phyloP scores from a whole-genome alignment of 441 rosid genomes.

The Manihot esculenta region DNA sequence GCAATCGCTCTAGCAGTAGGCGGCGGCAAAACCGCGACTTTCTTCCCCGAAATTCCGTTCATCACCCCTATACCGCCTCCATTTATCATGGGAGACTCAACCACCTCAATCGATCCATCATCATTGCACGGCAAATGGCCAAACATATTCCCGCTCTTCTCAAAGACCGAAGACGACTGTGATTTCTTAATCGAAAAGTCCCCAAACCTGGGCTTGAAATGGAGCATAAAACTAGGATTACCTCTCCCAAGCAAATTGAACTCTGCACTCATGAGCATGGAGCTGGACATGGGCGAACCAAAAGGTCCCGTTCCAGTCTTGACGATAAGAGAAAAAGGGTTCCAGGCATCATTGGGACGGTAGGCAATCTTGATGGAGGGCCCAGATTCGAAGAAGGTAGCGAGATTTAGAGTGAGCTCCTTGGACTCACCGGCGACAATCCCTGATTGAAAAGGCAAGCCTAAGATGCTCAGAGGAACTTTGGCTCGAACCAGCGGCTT shows the following conservation, averaged over 20 bases:
- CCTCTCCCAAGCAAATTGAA: slow-evolving; percentile 61
- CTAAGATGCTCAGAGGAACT: slow-evolving; percentile 66
- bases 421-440: slow-evolving; percentile 49
- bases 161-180: slow-evolving; percentile 50
- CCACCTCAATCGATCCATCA: slow-evolving; percentile 60
- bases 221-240: slow-evolving; percentile 82
- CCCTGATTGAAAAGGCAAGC: slow-evolving; percentile 82
- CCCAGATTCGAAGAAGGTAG: slow-evolving; percentile 78
- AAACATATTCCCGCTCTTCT: slow-evolving; percentile 5
- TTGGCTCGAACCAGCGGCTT: slow-evolving; percentile 80
- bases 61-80: slow-evolving; percentile 32
- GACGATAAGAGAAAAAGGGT: slow-evolving; percentile 77
- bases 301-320: slow-evolving; percentile 75
- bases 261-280: slow-evolving; percentile 87
- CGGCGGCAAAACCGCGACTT: slow-evolving; percentile 38
- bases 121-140: slow-evolving; percentile 26
- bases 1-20: slow-evolving; percentile 43
- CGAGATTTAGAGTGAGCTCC: slow-evolving; percentile 72
- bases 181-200: slow-evolving; percentile 84
- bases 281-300: slow-evolving; percentile 68
- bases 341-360: slow-evolving; percentile 84
- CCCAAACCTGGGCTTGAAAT: slow-evolving; percentile 79
- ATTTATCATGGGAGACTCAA: slow-evolving; percentile 43
- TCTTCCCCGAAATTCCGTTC: slow-evolving; percentile 35
- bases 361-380: slow-evolving; percentile 74